Evolutionary conservation across 2,329 filamentous ascomycete genomes (phyloP).

Genomic region (Ambrosiella xylebori): DNA sequence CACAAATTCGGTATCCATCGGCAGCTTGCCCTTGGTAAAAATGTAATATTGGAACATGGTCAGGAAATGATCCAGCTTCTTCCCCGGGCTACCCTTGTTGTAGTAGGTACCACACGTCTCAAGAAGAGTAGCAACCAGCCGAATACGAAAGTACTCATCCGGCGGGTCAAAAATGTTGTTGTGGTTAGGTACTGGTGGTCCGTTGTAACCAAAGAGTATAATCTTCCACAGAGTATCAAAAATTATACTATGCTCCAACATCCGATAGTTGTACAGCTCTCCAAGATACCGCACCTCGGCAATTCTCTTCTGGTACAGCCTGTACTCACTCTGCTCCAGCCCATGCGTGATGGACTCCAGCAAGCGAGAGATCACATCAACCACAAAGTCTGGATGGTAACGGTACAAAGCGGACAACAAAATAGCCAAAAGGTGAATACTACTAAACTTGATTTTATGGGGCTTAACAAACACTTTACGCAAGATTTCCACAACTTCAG

Average conservation of each 20-base stretch:
- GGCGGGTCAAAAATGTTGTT: conserved; percentile 67
- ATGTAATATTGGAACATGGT: conserved; percentile 97
- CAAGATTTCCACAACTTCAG: conserved; percentile 61
- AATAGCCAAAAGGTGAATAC: conserved; percentile 83
- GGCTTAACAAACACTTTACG: conserved; percentile 92
- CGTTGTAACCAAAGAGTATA: conserved; percentile 77
- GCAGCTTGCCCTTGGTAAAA: conserved; percentile 69
- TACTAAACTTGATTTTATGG: conserved; percentile 93
- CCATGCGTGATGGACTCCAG: conserved; percentile 77
- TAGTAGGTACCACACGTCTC: conserved; percentile 97
- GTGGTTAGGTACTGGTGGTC: conserved; percentile 57
- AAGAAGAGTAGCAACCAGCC: conserved; percentile 71
- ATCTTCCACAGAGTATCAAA: conserved; percentile 94
- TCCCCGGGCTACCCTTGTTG: conserved; percentile 79
- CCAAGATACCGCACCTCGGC: conserved; percentile 93
- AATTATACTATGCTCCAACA: conserved; percentile 87
- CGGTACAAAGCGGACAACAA: conserved; percentile 76
- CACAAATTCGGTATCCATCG: conserved; percentile 95
- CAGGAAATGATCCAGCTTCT: conserved; percentile 95
- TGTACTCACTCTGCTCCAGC: conserved; percentile 90
- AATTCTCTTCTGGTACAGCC: conserved; percentile 85
- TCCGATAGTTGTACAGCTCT: conserved; percentile 93
- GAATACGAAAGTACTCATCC: conserved; percentile 92
- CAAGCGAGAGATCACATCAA: conserved; percentile 80
- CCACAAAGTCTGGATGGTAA: conserved; percentile 81